phyloP scores from a whole-genome alignment of 2,329 filamentous ascomycete genomes.

The Cytospora paraplurivora region DNA sequence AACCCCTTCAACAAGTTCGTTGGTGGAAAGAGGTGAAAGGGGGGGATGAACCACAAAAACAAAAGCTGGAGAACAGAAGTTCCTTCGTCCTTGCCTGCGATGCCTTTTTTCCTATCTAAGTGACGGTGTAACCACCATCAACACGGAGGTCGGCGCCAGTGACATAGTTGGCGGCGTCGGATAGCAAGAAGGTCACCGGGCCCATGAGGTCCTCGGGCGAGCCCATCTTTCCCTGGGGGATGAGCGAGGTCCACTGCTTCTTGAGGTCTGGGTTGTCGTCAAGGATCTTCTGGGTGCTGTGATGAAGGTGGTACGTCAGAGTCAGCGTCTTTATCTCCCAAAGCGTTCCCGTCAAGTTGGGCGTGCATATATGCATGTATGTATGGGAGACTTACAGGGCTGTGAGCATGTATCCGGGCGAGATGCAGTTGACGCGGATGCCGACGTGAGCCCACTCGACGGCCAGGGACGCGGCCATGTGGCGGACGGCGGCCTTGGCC shows the following conservation, averaged over 20 bases:
- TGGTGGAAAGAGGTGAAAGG: not conserved
- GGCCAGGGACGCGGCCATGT: slow-evolving; percentile 82
- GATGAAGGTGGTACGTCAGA: not conserved
- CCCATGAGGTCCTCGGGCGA: slow-evolving; percentile 91
- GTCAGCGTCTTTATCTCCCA: not conserved
- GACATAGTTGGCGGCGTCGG: slow-evolving; percentile 59
- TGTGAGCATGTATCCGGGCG: slow-evolving; percentile 94
- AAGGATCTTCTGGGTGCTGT: slow-evolving; percentile 87
- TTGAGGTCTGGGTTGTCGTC: slow-evolving; percentile 90
- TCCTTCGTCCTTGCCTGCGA: slow-evolving; percentile 63
- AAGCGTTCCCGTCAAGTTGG: not conserved
- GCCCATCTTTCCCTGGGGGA: slow-evolving; percentile 93
- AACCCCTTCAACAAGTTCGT: not conserved
- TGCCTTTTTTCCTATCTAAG: slow-evolving; percentile 55
- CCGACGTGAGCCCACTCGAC: slow-evolving; percentile 90
- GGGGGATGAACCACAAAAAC: not conserved
- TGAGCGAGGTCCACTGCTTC: slow-evolving; percentile 87
- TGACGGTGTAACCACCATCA: slow-evolving; percentile 86
- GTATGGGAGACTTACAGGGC: slow-evolving; percentile 64
- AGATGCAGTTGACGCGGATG: slow-evolving; percentile 94
- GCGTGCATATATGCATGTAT: not conserved
- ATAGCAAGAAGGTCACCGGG: slow-evolving; percentile 61
- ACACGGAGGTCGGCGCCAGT: slow-evolving; percentile 75
- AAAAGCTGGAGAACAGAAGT: not conserved
- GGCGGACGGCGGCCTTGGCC: slow-evolving; percentile 87